phyloP scores from a whole-genome alignment of 2,329 filamentous ascomycete species.

The Akanthomyces dipterigenus region DNA sequence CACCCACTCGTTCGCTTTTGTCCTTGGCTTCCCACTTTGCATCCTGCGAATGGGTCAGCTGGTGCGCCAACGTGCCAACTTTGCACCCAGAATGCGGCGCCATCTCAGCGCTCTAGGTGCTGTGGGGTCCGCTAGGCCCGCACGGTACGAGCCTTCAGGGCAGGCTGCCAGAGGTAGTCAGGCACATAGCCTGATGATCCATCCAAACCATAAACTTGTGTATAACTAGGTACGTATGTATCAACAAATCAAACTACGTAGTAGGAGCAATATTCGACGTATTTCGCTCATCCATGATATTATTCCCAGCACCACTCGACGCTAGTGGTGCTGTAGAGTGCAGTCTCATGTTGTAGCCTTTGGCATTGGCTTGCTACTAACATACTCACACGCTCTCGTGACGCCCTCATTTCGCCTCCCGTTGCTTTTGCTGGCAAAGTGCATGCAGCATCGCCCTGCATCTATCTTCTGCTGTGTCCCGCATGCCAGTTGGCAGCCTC shows the following conservation, averaged over 20 bases:
- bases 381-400: neutral
- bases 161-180: neutral
- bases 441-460: neutral
- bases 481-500: neutral
- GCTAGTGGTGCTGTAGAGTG: neutral
- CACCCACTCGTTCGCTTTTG: neutral
- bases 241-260: too few relatives aligned
- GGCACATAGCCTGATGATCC: neutral
- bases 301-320: neutral
- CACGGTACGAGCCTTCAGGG: conserved; percentile 8
- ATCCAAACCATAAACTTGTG: neutral
- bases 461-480: neutral
- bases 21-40: neutral
- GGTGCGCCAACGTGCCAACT: neutral
- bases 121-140: conserved; percentile 1
- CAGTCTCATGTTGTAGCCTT: neutral
- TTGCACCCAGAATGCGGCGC: neutral
- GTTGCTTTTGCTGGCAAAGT: neutral
- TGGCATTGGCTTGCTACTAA: conserved; percentile 25
- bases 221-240: too few relatives aligned
- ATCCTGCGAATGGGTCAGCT: neutral
- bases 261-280: neutral
- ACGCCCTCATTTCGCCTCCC: neutral
- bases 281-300: neutral
- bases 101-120: neutral